Conservation (phyloP, 1,284 basidiomycete species). For the Leccinum solheimii region DNA sequence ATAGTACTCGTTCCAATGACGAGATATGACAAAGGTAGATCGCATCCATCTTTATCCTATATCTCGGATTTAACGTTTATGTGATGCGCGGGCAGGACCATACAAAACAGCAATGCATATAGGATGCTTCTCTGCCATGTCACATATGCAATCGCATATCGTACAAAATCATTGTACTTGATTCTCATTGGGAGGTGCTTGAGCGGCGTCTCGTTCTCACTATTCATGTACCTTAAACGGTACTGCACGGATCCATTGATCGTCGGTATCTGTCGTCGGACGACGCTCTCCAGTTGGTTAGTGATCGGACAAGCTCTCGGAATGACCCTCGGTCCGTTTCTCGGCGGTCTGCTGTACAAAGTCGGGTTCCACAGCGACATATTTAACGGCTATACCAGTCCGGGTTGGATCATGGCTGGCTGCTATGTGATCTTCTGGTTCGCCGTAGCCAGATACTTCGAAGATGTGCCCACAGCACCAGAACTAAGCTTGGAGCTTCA, state of each 20-base stretch:
- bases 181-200: conserved; percentile 51
- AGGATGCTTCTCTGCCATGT: conserved; percentile 42
- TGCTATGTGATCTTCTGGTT: conserved; percentile 57
- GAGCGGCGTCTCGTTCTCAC: conserved; percentile 45
- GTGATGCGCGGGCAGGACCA: conserved; percentile 41
- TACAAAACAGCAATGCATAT: conserved; percentile 52
- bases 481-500: conserved; percentile 14
- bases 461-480: conserved; percentile 46
- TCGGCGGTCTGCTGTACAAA: conserved; percentile 65
- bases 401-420: conserved; percentile 65
- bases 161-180: conserved; percentile 46
- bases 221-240: conserved; percentile 56
- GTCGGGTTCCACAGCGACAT: conserved; percentile 51
- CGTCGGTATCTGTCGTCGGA: conserved; percentile 63
- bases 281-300: conserved; percentile 62
- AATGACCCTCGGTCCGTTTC: conserved; percentile 65
- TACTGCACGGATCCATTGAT: conserved; percentile 67
- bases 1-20: conserved; percentile 59
- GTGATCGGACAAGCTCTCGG: conserved; percentile 66
- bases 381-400: conserved; percentile 66
- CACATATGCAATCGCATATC: conserved; percentile 48
- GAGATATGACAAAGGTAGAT: conserved; percentile 54
- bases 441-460: conserved; percentile 44
- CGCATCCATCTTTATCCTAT: background rate
- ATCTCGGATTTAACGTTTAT: background rate